Base-by-base conservation (phyloP, 2,329 filamentous ascomycete species). In the Calonectria pteridis region DNA sequence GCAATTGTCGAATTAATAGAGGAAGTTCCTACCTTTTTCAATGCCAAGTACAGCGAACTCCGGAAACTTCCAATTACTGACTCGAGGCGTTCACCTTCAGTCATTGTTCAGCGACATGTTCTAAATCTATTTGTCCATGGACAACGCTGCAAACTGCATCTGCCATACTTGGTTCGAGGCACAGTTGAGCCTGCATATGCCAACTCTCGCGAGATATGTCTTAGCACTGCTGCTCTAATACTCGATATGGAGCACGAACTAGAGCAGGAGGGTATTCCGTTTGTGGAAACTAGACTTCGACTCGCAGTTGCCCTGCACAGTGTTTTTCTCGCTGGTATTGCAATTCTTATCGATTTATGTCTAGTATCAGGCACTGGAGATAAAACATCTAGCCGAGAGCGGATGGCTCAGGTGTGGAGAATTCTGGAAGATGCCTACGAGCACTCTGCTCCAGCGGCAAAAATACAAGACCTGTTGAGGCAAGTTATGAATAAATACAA, bases 141-240 rank as follows among this genome's bases (percentile, higher is more conserved):
- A 1, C 82, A 84, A 50, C 77, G 82, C 13, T 84, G 83, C 72
- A 84, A 83, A 67, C 73, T 84, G 13, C 83, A 84, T 65, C 78
- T 84, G 10, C 83, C 83, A 6, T 84, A 81, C 66, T 72, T 84
- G 10, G 82, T 82, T 3, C 81, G 82, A 31, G 83, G 83, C 5
- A 79, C 82, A 6, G 77, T 84, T 1, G 83, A 84, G 37, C 80
- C 83, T 46, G 69, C 74, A 4, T 84, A 81, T 68, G 77, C 82
- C 14, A 81, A 80, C 65, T 84, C 83, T 9, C 78, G 81, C 13
- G 75, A 78, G 7, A 80, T 80, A 18, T 84, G 83, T 71, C 78
- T 84, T 33, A 76, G 80, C 50, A 80, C 81, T 18, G 83, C 83
- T 11, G 77, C 80, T 35, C 75, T 77, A 58, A 82, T 84, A 37